Evolutionary conservation across 495 filamentous ascomycete species (phyloP).

Genomic region (Lindgomyces ingoldianus): DNA sequence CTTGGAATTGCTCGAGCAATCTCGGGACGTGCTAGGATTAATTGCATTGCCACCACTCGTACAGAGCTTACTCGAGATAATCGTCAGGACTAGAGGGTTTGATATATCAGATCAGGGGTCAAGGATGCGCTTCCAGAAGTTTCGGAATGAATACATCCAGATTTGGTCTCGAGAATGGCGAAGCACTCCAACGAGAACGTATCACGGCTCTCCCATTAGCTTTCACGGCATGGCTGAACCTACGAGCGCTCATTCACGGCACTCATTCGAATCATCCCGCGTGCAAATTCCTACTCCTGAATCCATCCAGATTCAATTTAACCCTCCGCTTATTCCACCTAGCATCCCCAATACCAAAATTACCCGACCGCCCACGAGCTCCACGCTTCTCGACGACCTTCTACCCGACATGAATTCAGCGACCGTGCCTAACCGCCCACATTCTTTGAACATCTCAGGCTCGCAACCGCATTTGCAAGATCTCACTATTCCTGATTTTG

Average conservation of each 20-base stretch:
- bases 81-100: background rate
- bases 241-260: background rate
- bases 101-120: background rate
- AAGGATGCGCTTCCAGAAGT: background rate
- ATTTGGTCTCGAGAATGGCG: background rate
- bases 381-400: slow-evolving; percentile 22
- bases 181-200: no score
- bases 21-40: slow-evolving; percentile 11
- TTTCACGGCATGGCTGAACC: background rate
- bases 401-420: slow-evolving; percentile 25
- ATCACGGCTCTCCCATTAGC: background rate
- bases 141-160: slow-evolving; percentile 4
- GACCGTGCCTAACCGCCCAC: background rate
- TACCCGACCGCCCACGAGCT: background rate
- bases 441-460: background rate
- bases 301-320: slow-evolving; percentile 16
- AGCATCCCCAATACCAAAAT: background rate
- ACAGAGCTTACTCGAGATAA: slow-evolving; percentile 3
- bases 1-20: slow-evolving; percentile 4
- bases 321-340: background rate
- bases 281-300: slow-evolving; percentile 23
- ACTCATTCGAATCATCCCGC: slow-evolving; percentile 3
- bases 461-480: background rate
- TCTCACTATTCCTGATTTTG: slow-evolving; percentile 1
- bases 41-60: slow-evolving; percentile 12